Evolutionary conservation across 441 rosid genomes (phyloP).

Genomic region (Brassica hybrid): DNA sequence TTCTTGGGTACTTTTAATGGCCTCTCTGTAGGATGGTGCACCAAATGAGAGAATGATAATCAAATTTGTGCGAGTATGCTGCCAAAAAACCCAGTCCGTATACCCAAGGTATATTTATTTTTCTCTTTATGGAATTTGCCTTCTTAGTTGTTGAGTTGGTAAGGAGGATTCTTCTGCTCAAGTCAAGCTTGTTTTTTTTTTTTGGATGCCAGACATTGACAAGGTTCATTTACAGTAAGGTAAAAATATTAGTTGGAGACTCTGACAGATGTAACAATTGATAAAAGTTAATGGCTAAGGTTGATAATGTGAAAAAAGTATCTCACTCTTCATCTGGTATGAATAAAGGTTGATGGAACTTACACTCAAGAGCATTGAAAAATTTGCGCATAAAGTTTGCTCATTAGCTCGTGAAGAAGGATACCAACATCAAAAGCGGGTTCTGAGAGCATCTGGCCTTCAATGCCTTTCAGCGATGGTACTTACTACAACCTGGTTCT

Average conservation of each 20-base stretch:
- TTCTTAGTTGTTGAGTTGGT: too few relatives aligned
- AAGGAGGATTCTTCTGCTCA: too few relatives aligned
- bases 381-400: slow-evolving; percentile 74
- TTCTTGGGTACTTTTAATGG: too few relatives aligned
- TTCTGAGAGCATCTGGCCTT: slow-evolving; percentile 77
- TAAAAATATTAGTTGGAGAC: slow-evolving; percentile 23
- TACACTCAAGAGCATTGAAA: slow-evolving; percentile 81
- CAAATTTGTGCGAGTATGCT: slow-evolving; percentile 38
- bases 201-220: slow-evolving; percentile 86
- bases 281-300: slow-evolving; percentile 20
- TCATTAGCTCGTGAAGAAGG: slow-evolving; percentile 64
- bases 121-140: too few relatives aligned
- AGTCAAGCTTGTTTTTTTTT: too few relatives aligned
- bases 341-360: slow-evolving; percentile 80
- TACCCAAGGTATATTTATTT: too few relatives aligned
- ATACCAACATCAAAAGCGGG: slow-evolving; percentile 51
- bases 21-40: slow-evolving; percentile 62
- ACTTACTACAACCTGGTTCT: slow-evolving; percentile 43
- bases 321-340: slow-evolving; percentile 30
- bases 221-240: slow-evolving; percentile 86
- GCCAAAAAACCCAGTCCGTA: too few relatives aligned
- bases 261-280: background rate
- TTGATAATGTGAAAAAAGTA: background rate
- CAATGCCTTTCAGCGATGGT: slow-evolving; percentile 99
- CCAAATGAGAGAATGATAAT: slow-evolving; percentile 86